Evolutionary conservation across 2,329 filamentous ascomycete genomes (phyloP), one percentile per base, ranked within the genome.

Genomic region (Venturia pyrina): DNA sequence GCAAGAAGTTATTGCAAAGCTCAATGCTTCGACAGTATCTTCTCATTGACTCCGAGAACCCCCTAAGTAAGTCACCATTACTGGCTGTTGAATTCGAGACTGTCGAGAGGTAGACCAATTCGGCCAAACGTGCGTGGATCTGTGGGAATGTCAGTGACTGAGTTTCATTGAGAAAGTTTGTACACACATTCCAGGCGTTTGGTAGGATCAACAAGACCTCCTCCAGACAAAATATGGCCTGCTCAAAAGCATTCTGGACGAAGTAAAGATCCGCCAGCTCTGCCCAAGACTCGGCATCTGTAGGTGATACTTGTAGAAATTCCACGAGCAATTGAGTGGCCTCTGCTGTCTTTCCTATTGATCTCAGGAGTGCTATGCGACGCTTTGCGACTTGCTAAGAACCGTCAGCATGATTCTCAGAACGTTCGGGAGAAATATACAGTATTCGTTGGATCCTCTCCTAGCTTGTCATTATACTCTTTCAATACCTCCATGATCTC

Each of bases 11-110:
- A 71, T 97, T 90, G 73, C 95, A 98, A 64, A 99, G 84, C 78
- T 99, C 95, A 69, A 98, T 86, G 72, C 92, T 95, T 71, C 95
- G 86, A 74, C 89, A 90, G 77, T 96, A 98, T 69, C 93, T 86
- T 73, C 91, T 90, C 65, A 96, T 77, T 5, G 91, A 87, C 73
- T 93, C 89, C 56, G 84, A 81, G 65, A 95, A 79, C 71, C 85
- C 80, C 78, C 66, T 66, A 56, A 74, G 69, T 57, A 73, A 72
- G 17, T 75, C 78, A 37, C 73, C 72, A 44, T 70, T 71, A 15
- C 77, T 75, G 43, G 76, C 72, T 60, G 77, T 67, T 40, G 71
- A 66, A 44, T 28, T 67, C 15, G 62, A n/a, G 5, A 69, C 64
- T n/a, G 71, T 76, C 43, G 87, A 85, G 78, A 96, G 87, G 74